Evolutionary conservation across 176 grass and related monocot species (phyloP).

Genomic region (Ensete ventricosum): DNA sequence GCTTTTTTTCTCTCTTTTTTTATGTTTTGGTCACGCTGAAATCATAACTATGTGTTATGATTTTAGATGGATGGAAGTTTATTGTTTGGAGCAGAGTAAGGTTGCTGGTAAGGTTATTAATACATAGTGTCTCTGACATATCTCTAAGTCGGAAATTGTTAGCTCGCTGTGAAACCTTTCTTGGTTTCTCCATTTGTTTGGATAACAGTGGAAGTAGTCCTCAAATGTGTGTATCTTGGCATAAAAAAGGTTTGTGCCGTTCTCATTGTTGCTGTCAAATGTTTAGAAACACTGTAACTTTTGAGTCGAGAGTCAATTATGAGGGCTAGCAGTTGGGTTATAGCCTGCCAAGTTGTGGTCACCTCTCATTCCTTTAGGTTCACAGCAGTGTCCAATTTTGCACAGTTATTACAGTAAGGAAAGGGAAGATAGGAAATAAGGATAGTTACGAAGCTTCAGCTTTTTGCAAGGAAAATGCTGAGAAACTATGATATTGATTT

Average conservation of each 20-base stretch:
- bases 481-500: background rate
- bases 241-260: background rate
- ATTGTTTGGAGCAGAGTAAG: background rate
- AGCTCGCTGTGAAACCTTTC: background rate
- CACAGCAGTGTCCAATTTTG: background rate
- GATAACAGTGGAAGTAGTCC: background rate
- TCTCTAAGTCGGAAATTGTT: background rate
- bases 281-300: background rate
- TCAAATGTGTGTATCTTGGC: background rate
- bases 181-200: background rate
- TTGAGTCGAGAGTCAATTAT: background rate
- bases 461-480: background rate
- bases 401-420: background rate
- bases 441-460: background rate
- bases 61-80: too few species aligned
- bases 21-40: too few species aligned
- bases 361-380: background rate
- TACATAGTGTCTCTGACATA: background rate
- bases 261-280: background rate
- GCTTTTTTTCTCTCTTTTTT: too few species aligned
- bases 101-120: background rate
- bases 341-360: background rate
- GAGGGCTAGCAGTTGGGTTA: background rate
- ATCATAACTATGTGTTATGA: too few species aligned
- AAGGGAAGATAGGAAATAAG: too few species aligned